Evolutionary conservation across 208 protist genomes (phyloP).

Genomic region (Trypanosoma congolense): DNA sequence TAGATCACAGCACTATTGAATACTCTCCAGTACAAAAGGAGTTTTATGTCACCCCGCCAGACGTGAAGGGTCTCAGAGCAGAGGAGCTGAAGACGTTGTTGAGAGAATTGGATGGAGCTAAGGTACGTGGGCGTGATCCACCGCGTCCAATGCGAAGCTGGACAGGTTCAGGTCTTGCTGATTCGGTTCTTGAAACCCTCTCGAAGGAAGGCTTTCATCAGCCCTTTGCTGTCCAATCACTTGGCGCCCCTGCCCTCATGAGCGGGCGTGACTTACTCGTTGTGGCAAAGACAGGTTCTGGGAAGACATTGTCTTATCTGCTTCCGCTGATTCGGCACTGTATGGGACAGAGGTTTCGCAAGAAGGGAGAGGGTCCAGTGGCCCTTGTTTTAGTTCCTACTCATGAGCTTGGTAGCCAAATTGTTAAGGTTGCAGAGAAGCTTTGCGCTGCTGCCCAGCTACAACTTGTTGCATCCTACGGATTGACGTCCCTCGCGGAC

Average conservation of each 20-base stretch:
- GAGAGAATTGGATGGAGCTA: constrained; percentile 77
- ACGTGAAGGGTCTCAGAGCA: constrained; percentile 51
- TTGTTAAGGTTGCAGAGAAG: constrained; percentile 66
- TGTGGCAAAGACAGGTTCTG: constrained; percentile 92
- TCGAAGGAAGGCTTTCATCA: constrained; percentile 38
- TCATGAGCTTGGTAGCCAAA: constrained; percentile 91
- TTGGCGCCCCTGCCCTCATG: constrained; percentile 80
- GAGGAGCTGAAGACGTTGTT: constrained; percentile 58
- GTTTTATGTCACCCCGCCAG: constrained; percentile 78
- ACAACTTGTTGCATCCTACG: constrained; percentile 67
- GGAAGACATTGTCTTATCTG: constrained; percentile 92
- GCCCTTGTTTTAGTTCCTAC: constrained; percentile 91
- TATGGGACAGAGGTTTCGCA: constrained; percentile 70
- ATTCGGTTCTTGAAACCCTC: constrained; percentile 60
- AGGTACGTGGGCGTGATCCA: constrained; percentile 41
- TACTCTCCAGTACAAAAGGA: constrained; percentile 69
- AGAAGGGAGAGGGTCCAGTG: constrained; percentile 81
- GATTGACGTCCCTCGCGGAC: constrained; percentile 61
- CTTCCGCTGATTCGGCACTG: constrained; percentile 90
- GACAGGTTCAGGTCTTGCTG: constrained; percentile 73
- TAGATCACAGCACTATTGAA: constrained; percentile 56
- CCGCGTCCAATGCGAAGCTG: constrained; percentile 78
- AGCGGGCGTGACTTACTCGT: constrained; percentile 85
- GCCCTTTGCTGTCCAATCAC: constrained; percentile 86
- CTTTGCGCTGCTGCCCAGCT: constrained; percentile 51